Evolutionary conservation across 108 stramenopile genomes (phyloP), one percentile per base, ranked within the genome.

Genomic region (Nitzschia inconspicua): DNA sequence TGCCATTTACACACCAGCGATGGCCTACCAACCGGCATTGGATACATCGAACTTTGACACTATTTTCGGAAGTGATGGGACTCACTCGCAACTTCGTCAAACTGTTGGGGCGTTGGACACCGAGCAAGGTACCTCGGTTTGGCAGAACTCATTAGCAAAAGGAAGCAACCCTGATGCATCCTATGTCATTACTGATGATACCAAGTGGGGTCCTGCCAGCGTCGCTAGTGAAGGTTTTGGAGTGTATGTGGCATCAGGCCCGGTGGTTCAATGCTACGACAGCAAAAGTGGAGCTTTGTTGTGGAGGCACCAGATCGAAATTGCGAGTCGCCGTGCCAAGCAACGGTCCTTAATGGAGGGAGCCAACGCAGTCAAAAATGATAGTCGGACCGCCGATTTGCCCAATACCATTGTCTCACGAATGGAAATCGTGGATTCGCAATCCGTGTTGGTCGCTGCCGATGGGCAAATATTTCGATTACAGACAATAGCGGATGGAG

Each of bases 291-390:
- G 53, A 3, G 9, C 29, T 23, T 0, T 36, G 3, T 0, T 54
- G 34, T 54, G 53, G 53, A 54, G 18, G 2, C 37, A 54, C 34
- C 37, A n/a, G n/a, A n/a, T n/a, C n/a, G n/a, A n/a, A n/a, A n/a
- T n/a, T n/a, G n/a, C n/a, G n/a, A n/a, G n/a, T n/a, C n/a, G n/a
- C n/a, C n/a, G n/a, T n/a, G n/a, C n/a, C n/a, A n/a, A n/a, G n/a
- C n/a, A n/a, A n/a, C n/a, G n/a, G n/a, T n/a, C n/a, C n/a, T n/a
- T n/a, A n/a, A n/a, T n/a, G n/a, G n/a, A n/a, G n/a, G n/a, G n/a
- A n/a, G n/a, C n/a, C n/a, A n/a, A n/a, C n/a, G n/a, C n/a, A n/a
- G n/a, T n/a, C n/a, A n/a, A n/a, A n/a, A n/a, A n/a, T n/a, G n/a
- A n/a, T n/a, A n/a, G n/a, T n/a, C n/a, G n/a, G n/a, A n/a, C n/a